These are phyloP conservation scores for Verbena officinalis DNA, from an alignment of 257 asterid species.

Conservation along the genomic window DNA sequence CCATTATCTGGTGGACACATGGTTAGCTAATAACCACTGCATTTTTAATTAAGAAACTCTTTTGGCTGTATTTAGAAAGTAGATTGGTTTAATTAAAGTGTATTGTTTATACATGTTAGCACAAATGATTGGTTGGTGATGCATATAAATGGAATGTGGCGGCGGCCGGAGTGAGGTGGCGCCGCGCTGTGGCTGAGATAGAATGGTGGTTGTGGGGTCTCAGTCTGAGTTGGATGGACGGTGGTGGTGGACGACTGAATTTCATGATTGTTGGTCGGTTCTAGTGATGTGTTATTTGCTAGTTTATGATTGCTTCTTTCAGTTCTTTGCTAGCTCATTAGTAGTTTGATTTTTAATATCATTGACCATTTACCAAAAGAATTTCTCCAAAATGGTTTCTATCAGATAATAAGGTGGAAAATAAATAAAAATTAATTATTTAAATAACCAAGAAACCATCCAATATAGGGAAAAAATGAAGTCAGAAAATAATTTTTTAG, in stretches of 20 bases:
- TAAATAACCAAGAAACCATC: no score
- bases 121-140: conserved; percentile 6
- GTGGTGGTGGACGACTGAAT: conserved; percentile 15
- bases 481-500: no score
- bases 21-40: neutral
- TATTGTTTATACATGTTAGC: neutral
- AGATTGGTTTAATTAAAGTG: neutral
- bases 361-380: no score
- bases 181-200: conserved; percentile 12
- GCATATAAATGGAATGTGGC: neutral
- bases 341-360: neutral
- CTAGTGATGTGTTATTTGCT: neutral
- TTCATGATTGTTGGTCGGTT: conserved; percentile 32
- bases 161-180: conserved; percentile 20
- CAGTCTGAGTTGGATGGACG: neutral
- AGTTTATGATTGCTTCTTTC: no score
- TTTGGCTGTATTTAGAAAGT: neutral
- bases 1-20: neutral
- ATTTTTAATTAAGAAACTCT: neutral
- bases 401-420: no score
- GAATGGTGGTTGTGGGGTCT: neutral
- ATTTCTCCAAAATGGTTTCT: no score
- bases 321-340: neutral
- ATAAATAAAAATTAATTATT: no score
- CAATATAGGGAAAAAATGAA: no score